phyloP scores from a whole-genome alignment of 2,329 filamentous ascomycete genomes.

The Aspergillus novoparasiticus region DNA sequence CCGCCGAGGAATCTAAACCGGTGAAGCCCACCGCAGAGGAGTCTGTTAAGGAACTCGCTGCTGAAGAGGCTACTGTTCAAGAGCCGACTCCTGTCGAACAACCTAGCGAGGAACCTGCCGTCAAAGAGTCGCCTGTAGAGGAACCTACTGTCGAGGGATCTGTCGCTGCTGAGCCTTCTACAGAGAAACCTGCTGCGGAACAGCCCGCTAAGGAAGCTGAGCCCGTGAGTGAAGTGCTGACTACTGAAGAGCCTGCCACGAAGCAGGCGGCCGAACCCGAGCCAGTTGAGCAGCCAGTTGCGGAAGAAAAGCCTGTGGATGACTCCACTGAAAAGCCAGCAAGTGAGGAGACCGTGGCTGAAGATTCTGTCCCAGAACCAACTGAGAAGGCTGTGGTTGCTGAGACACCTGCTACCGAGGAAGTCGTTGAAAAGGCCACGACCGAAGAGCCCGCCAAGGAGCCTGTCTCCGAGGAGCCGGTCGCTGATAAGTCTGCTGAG shows the following conservation, averaged over 20 bases:
- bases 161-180: constrained; percentile 7
- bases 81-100: not conserved
- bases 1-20: constrained; percentile 7
- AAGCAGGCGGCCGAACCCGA: not conserved
- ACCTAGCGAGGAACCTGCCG: not conserved
- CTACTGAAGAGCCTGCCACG: constrained; percentile 13
- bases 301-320: constrained; percentile 6
- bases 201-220: constrained; percentile 5
- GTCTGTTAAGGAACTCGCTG: constrained; percentile 9
- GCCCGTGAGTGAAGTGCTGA: not conserved
- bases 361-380: constrained; percentile 2
- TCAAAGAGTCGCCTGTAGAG: not conserved
- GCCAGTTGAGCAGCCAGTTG: not conserved
- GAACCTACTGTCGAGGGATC: not conserved
- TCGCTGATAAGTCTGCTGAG: constrained; percentile 9
- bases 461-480: constrained; percentile 9
- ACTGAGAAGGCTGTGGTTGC: not conserved
- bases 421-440: constrained; percentile 16
- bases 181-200: constrained; percentile 9
- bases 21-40: constrained; percentile 12
- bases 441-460: constrained; percentile 14
- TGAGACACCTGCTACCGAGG: constrained; percentile 15
- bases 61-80: not conserved
- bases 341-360: constrained; percentile 4
- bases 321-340: constrained; percentile 6